Conservation (phyloP, 345 rosid genomes). For the Eutrema heterophyllum region DNA sequence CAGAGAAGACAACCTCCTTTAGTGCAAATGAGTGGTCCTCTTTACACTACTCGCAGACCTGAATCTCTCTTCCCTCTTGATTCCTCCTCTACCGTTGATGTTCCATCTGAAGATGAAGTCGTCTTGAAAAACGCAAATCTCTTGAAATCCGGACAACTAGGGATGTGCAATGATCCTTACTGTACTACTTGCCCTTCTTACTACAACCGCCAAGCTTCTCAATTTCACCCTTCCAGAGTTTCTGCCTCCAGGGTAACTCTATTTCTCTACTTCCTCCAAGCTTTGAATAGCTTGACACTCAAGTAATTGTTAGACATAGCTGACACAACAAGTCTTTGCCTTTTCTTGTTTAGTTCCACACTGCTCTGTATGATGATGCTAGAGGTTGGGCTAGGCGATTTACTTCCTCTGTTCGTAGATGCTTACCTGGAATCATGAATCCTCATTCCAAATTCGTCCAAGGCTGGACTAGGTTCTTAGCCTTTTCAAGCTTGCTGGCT, state of each 20-base stretch:
- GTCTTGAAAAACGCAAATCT: slow-evolving; percentile 58
- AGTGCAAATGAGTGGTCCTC: slow-evolving; percentile 65
- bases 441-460: slow-evolving; percentile 70
- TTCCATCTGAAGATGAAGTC: slow-evolving; percentile 30
- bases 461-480: slow-evolving; percentile 63
- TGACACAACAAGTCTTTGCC: not conserved
- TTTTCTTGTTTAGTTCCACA: slow-evolving; percentile 46
- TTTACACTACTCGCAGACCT: slow-evolving; percentile 36
- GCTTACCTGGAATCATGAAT: slow-evolving; percentile 70
- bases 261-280: not conserved
- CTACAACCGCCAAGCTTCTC: slow-evolving; percentile 42
- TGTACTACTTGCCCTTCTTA: slow-evolving; percentile 82
- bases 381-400: slow-evolving; percentile 73
- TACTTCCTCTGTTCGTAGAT: slow-evolving; percentile 29
- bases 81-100: not conserved
- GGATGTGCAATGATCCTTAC: slow-evolving; percentile 89
- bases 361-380: slow-evolving; percentile 71
- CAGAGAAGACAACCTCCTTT: slow-evolving; percentile 55
- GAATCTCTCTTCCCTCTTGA: slow-evolving; percentile 28
- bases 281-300: not conserved
- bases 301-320: not conserved
- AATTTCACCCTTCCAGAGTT: slow-evolving; percentile 31
- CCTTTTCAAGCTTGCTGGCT: slow-evolving; percentile 64
- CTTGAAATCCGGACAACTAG: slow-evolving; percentile 74
- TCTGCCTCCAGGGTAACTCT: slow-evolving; percentile 42